Evolutionary conservation across 1,284 basidiomycete species (phyloP), one percentile per base, ranked within the genome.

Genomic region (Trichosporon faecale): DNA sequence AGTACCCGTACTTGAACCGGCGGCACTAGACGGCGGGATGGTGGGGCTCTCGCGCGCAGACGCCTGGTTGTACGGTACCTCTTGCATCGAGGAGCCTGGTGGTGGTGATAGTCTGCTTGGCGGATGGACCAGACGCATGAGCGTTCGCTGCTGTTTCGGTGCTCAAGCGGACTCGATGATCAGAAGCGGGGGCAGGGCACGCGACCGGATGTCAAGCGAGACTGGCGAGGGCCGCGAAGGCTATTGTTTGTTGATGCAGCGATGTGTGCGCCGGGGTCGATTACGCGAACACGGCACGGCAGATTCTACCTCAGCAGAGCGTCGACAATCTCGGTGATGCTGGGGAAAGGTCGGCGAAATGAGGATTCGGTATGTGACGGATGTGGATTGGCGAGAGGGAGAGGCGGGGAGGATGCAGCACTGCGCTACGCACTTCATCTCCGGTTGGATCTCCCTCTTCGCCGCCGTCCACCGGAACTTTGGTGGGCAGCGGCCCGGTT

Each of bases 101-200:
- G 74, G 75, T 8, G 79, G 80, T 2, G 80, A 80, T 11, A 81
- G 72, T 16, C 77, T 71, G 8, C 77, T 78, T 0, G 75, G 75
- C 6, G 77, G 76, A 52, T 77, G 77, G 1, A 70, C 61, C 27
- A 76, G 68, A 64, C 70, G 72, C 72, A 73, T 73, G 25, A 29
- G 29, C 29, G 29, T 40, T 31, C 29, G 44, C 23, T 64, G 35
- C 31, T 25, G 33, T 6, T 25, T 27, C 35, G 1, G 63, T 44
- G 27, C 31, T 18, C 3, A 4, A 12, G 27, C 57, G 29, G 57
- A 4, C 6, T 21, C 31, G 18, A 33, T 1, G 16, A 31, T 31
- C 18, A 29, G 27, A n/a, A 18, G 16, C 25, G 9, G 23, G 14
- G 27, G 8, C 11, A 4, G 64, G 35, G 23, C 6, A 27, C 21